Base-by-base conservation (phyloP, 306 rosid species). In the Cucumis sativus region DNA sequence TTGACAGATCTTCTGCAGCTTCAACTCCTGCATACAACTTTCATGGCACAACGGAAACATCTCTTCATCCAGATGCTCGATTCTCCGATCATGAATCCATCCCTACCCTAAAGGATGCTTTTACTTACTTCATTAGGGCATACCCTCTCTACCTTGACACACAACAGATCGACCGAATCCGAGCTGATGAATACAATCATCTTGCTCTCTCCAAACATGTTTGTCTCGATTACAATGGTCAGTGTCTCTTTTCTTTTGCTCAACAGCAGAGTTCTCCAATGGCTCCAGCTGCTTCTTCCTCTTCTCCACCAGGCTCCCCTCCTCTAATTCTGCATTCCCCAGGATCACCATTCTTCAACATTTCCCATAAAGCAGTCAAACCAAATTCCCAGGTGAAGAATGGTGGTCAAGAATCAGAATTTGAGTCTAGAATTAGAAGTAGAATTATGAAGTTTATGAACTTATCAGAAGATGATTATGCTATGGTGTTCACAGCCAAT, bases 391-490 rank as follows among this genome's bases (percentile, higher is more conserved):
- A 91, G 60, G 64, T 84, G 45, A 70, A 78, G 9, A 84, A 83
- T 28, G 88, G 91, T 1, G 84, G 88, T 12, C 80, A 90, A 30
- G 90, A 88, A 40, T 89, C 91, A 43, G 91, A 91, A 62, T 41
- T 91, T 23, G 97, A 94, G 69, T 33, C 64, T 10, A 80, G 79
- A 73, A 81, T 89, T 9, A 84, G 85, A 68, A 83, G 79, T 66
- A 89, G 93, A 71, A 81, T 94, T 76, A 89, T 90, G 97, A 66
- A 76, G n/a, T 91, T 88, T 30, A 90, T 94, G 97, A 94, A 90
- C 61, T 21, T 90, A 52, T 90, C 95, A 0, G 91, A 86, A 75
- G 80, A 59, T 4, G 97, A 94, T 23, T 91, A 94, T 81, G n/a
- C 87, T 51, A 33, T 91, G 52, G 92, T 90, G 20, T 90, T 94